Evolutionary conservation across 2,329 filamentous ascomycete species (phyloP), one percentile per base, ranked within the genome.

Genomic region (Colletotrichum filicis): DNA sequence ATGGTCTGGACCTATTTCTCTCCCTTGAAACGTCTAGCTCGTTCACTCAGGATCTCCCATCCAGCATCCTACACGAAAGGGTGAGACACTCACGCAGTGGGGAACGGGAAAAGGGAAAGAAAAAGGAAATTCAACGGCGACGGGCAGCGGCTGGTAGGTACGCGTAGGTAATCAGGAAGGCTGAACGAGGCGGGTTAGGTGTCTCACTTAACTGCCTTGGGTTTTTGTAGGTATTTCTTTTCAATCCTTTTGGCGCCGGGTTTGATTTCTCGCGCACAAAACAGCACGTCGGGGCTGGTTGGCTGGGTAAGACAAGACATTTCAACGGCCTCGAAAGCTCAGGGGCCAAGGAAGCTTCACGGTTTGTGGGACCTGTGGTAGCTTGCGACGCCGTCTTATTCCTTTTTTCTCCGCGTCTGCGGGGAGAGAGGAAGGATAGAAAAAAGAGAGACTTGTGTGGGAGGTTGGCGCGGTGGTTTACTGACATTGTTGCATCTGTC

Each of bases 281-380:
- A 49, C 42, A 49, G 19, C 42, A 49, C 16, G 42, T 49, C 42
- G 7, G 42, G 42, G 42, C 28, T 66, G 19, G 35, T 55, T 52
- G 42, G 42, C 28, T 66, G 24, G 35, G 60, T 52, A 32, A 49
- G 37, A 65, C 52, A 63, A 65, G 61, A 37, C 61, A 49, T 63
- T 63, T 35, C 53, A 63, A 49, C 59, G 52, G 53, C 37, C 12
- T 16, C 14, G 8, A 42, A 35, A 35, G 32, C 32, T 35, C 1
- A 35, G 30, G 30, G 49, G 24, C 35, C 19, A 4, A 68, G 49
- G 37, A 16, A 42, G 37, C 37, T 42, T 42, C 37, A 16, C 37
- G 37, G 37, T 14, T 42, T 8, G 37, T 42, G 37, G 37, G 37
- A 42, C 37, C 37, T 42, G 12, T 42, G 49, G 49, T 53, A 37